Base-by-base conservation (phyloP, 2,329 filamentous ascomycete genomes). In the Penicillium sp. region DNA sequence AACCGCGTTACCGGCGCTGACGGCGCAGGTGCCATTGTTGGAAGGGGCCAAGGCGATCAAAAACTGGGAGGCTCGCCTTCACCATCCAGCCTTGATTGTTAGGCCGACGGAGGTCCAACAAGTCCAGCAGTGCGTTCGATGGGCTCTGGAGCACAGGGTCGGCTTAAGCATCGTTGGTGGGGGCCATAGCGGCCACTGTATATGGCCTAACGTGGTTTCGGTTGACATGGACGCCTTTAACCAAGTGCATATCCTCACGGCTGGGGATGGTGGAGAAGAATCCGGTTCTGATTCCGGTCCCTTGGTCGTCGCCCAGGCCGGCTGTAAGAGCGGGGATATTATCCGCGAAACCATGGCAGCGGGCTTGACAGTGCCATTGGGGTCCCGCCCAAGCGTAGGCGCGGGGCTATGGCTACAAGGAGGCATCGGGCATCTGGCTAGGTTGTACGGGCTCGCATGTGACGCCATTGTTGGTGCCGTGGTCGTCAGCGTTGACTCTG, bases 351-450 rank as follows among this genome's bases (percentile, higher is more conserved):
- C 81, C 35, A 79, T 80, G 74, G 69, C 54, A 1, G 73, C 59
- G 0, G 81, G 79, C 2, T 1, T 87, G 51, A 82, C 80, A 53
- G 79, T 88, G 2, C 84, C 85, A 0, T 67, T 88, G 3, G 85
- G 85, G 2, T 67, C 82, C 25, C 82, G 85, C 6, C 85, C 85
- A 58, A 87, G 84, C 59, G 83, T 88, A 25, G 85, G 85, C 2
- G 79, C 82, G 0, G 85, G 85, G 0, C 61, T 85, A 14, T 87
- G 83, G 83, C 73, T 88, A 45, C 84, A 88, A 73, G 85, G 85
- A 40, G 85, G 85, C 50, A 84, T 88, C 47, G 84, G 85, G 2
- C 83, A 86, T 59, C 71, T 85, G n/a, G 64, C 80, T 33, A 75
- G 84, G 55, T 52, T 76, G 8, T 69, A 84, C 58, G 84, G 85